Conservation (phyloP, 805 yeast species). For the Ogataea pini region DNA sequence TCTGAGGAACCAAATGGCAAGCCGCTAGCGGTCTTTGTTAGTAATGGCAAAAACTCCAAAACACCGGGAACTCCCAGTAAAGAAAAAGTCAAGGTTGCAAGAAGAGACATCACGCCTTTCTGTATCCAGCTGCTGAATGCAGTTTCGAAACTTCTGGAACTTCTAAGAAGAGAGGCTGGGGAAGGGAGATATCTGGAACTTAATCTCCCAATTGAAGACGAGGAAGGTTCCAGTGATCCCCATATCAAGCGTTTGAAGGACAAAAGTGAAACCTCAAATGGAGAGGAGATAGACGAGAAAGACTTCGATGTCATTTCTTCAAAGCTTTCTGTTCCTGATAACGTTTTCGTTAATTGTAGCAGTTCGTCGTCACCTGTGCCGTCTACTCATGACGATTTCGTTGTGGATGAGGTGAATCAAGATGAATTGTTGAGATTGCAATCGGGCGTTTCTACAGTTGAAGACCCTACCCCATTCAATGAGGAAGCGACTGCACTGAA, state of each 20-base stretch:
- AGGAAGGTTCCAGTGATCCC: not conserved
- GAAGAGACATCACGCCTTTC: constrained; percentile 46
- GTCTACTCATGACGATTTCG: not conserved
- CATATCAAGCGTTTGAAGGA: not conserved
- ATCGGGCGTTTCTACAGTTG: not conserved
- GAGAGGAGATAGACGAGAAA: not conserved
- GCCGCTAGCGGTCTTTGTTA: constrained; percentile 12
- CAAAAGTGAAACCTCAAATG: not conserved
- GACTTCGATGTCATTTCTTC: not conserved
- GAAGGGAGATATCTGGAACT: constrained; percentile 27
- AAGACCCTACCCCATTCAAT: not conserved
- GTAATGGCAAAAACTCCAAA: constrained; percentile 7
- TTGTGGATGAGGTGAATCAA: not conserved
- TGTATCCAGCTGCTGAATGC: constrained; percentile 30
- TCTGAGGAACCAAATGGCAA: constrained; percentile 4
- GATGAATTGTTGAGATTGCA: not conserved
- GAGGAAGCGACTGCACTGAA: not conserved
- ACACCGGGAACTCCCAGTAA: constrained; percentile 29
- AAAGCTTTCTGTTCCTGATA: not conserved
- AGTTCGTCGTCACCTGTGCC: not conserved
- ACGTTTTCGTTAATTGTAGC: not conserved
- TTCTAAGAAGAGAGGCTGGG: constrained; percentile 23
- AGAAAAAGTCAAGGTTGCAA: constrained; percentile 46
- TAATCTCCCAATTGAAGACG: constrained; percentile 15
- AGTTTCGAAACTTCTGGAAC: constrained; percentile 23